Evolutionary conservation across 1,284 basidiomycete species (phyloP), one percentile per base, ranked within the genome.

Genomic region (Ceratobasidium sp.): DNA sequence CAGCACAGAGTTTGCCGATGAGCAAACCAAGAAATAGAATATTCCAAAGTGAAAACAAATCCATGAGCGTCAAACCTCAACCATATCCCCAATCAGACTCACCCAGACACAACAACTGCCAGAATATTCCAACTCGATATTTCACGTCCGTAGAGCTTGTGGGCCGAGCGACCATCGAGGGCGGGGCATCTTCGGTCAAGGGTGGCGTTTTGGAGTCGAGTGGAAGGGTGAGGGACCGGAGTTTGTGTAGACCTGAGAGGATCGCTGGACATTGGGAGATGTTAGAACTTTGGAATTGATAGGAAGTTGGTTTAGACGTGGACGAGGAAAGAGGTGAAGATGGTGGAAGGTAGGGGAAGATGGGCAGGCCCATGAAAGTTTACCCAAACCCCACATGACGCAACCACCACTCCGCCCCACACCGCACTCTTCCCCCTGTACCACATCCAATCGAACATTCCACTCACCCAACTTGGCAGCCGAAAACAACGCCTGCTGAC

Each of bases 101-200:
- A 72, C 70, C 70, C 5, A 72, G 40, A 72, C 70, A 72, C 18
- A 72, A n/a, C 55, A 72, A 60, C 58, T 72, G 70, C 70, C 70
- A 72, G 26, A 72, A 61, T 3, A 72, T 28, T 6, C 70, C 70
- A 1, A 72, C 70, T 3, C 70, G 70, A n/a, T 60, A 39, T 42
- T 61, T 56, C 33, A 40, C 55, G 40, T 56, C 70, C 42, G 55
- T 39, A 28, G 26, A 15, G 55, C 55, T 72, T 6, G 70, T 56
- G 4, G 70, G 70, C 1, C 53, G 53, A 10, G 55, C n/a, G 39
- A 72, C 55, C 70, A 61, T 49, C 7, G 40, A 44, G 33, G 55
- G 40, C 1, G 42, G 39, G 2, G 33, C 55, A 40, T 33, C 33
- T 26, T 18, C 28, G 23, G 13, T 18, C 39, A 49, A 18, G 3